Percentiles rank a stretch among this genome's conserved stretches.
Conservation (phyloP, 495 filamentous ascomycete species). For the Penicillium paxilli region DNA sequence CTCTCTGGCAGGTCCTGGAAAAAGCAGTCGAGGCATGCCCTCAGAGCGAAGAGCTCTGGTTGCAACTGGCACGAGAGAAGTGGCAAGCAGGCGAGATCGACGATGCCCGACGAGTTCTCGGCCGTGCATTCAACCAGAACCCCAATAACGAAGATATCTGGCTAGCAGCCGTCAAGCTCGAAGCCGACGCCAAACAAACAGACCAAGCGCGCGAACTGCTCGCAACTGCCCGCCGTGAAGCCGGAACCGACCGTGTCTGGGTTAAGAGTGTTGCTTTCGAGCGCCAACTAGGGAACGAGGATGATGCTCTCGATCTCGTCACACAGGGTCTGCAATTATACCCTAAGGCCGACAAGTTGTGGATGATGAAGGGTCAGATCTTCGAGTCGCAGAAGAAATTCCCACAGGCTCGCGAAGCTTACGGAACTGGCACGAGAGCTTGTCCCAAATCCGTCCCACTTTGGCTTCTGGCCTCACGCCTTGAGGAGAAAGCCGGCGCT, state of each 20-base stretch:
- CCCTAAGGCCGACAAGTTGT: constrained; percentile 82
- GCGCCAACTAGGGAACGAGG: constrained; percentile 73
- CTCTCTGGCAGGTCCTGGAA: constrained; percentile 79
- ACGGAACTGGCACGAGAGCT: constrained; percentile 82
- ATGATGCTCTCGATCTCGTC: constrained; percentile 81
- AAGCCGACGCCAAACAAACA: constrained; percentile 79
- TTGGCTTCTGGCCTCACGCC: constrained; percentile 81
- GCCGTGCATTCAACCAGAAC: constrained; percentile 86
- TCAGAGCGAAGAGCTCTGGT: constrained; percentile 87
- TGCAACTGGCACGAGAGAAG: constrained; percentile 92
- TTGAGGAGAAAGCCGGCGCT: constrained; percentile 83
- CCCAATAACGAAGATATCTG: constrained; percentile 97
- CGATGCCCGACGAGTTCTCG: constrained; percentile 80
- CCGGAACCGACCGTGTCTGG: constrained; percentile 94
- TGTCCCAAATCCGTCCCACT: constrained; percentile 80
- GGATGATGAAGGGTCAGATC: constrained; percentile 98
- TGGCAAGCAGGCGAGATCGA: constrained; percentile 83
- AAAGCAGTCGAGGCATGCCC: constrained; percentile 94
- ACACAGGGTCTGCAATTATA: constrained; percentile 87
- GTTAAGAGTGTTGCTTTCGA: constrained; percentile 93
- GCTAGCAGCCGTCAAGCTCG: constrained; percentile 91
- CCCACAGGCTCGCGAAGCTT: constrained; percentile 87
- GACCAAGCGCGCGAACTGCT: constrained; percentile 81
- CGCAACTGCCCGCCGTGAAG: constrained; percentile 75
- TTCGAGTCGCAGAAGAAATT: constrained; percentile 78